Evolutionary conservation across 2,329 filamentous ascomycete genomes (phyloP), one percentile per base, ranked within the genome.

Genomic region (Penicillium corylophilum): DNA sequence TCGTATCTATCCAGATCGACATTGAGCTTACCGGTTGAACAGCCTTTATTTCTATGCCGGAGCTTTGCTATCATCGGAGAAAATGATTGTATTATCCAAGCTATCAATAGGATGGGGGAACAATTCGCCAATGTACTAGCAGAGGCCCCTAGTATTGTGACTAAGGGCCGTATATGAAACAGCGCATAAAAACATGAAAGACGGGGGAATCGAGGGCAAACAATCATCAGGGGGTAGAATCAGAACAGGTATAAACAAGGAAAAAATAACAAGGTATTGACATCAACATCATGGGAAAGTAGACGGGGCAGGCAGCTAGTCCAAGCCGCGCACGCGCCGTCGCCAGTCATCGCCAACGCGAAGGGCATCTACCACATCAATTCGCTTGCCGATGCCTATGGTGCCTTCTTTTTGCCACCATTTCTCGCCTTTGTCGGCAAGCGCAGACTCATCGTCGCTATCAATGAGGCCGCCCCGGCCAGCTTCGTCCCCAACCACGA

Each of bases 311-410:
- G 20, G 44, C 20, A 46, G 44, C 69, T 70, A 81, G 61, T 82
- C 79, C 60, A 73, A 72, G 48, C 88, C 88, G 66, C 86, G 85
- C 51, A 95, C 84, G 54, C 93, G 81, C 66, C 89, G 84, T 56
- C 81, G 80, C 88, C 91, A 97, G 72, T 97, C 93, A 63, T 96
- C 92, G 46, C 87, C 86, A 16, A 95, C 82, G 44, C 89, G 81
- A 58, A 86, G 79, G 28, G 86, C 88, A 70, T 97, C 93, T 3
- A 96, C 90, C 16, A 97, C 85, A 35, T 95, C 85, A 24, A 96
- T 86, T 4, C 90, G 89, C 66, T 94, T 88, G 15, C 93, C 93
- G 51, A 92, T 79, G 2, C 93, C 92, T 22, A 95, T 90, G 53
- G 90, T 83, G 40, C 91, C 88, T 50, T 90, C 84, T 48, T 82